Base-by-base conservation (phyloP, 1,284 basidiomycete species). In the Puccinia horiana region DNA sequence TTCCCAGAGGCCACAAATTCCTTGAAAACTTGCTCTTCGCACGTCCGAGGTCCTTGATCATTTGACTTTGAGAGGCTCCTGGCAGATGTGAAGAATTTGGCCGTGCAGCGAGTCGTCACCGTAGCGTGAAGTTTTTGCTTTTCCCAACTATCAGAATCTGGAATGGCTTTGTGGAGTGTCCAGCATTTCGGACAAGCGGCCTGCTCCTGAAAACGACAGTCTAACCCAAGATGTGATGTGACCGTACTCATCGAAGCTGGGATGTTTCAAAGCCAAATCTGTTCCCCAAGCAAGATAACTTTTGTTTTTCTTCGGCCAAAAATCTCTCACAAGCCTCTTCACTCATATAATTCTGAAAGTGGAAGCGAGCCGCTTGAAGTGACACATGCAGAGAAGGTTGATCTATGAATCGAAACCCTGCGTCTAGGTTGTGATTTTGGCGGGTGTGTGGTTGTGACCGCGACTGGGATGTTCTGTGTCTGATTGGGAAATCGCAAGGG, bases 191-290 rank as follows among this genome's bases (percentile, higher is more conserved):
- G 63, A 32, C 63, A 67, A 14, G n/a, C 29, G 14, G 63, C 63
- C 63, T 42, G 63, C 29, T 67, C 63, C 37, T 67, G 63, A 67
- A 67, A 67, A 20, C 63, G 35, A n/a, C 63, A 67, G 40, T 67
- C 63, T 42, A 67, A 37, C 6, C 63, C 63, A 67, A 67, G 63
- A 20, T 32, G 32, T 9, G 32, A 32, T 37, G n/a, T 67, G 23
- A 67, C 63, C 29, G 63, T 37, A 37, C 18, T 18, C 16, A 67
- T 67, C 14, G 63, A 37, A 18, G 63, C n/a, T 29, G 63, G 63
- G 63, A 67, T 16, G 63, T 67, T 14, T 67, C 16, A 32, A 67
- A 67, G 9, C 23, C 9, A n/a, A 67, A 67, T 32, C 63, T 14
- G 12, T 35, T n/a, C 63, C 63, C 63, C 63, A 67, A 42, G 16